phyloP scores from a whole-genome alignment of 352 stramenopile genomes.

The Globisporangium carolinianum region DNA sequence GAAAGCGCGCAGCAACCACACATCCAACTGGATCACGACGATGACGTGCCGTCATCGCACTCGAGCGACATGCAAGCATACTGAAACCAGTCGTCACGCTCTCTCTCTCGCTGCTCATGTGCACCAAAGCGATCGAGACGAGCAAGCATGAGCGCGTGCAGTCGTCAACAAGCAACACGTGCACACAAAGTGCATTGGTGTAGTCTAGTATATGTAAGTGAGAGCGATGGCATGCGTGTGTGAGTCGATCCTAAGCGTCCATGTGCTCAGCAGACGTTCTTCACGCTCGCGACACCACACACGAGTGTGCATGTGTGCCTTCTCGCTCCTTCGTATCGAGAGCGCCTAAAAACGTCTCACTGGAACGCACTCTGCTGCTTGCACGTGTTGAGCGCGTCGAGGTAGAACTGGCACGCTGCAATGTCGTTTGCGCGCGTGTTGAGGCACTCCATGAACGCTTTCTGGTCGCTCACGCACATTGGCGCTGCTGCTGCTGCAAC shows the following conservation, averaged over 20 bases:
- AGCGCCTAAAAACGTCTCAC: slow-evolving; percentile 15
- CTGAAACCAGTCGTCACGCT: not conserved
- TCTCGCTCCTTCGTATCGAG: no score
- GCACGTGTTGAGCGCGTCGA: slow-evolving; percentile 78
- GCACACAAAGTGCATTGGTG: not conserved
- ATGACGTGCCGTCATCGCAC: not conserved
- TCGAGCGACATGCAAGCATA: not conserved
- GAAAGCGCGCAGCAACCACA: not conserved
- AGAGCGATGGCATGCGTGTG: no score
- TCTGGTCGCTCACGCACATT: slow-evolving; percentile 55
- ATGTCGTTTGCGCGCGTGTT: slow-evolving; percentile 75
- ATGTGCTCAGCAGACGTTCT: no score
- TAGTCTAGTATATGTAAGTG: no score
- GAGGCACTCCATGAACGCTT: slow-evolving; percentile 77
- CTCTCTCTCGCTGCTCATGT: no score
- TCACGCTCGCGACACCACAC: not conserved
- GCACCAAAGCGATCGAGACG: no score
- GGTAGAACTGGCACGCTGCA: slow-evolving; percentile 77
- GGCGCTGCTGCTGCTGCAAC: slow-evolving; percentile 11
- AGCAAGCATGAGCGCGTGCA: not conserved
- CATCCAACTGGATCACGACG: not conserved
- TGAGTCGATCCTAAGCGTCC: no score
- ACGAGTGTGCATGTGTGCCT: no score
- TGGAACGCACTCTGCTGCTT: slow-evolving; percentile 66
- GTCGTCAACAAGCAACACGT: not conserved